Evolutionary conservation across 352 stramenopile species (phyloP).

Genomic region (Blastocystis sp.): DNA sequence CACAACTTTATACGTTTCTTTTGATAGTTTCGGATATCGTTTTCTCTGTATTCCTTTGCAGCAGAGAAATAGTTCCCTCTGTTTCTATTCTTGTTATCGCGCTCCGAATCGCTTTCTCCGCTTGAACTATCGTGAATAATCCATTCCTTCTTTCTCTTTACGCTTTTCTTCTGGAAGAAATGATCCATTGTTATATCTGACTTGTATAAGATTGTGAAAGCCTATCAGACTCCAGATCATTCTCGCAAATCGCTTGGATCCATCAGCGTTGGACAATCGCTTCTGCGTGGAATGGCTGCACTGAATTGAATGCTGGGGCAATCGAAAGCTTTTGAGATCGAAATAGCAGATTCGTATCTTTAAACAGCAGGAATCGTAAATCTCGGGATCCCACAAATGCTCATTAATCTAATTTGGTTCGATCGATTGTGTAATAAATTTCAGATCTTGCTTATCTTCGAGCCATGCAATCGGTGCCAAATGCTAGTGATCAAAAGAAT

Average conservation of each 20-base stretch:
- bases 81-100: not conserved
- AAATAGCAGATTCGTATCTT: too few species aligned
- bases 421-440: not conserved
- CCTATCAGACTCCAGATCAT: too few species aligned
- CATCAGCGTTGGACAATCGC: too few species aligned
- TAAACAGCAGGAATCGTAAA: not conserved
- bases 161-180: conserved; percentile 1
- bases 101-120: not conserved
- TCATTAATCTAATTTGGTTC: not conserved
- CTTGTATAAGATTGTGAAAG: too few species aligned
- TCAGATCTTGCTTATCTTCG: not conserved
- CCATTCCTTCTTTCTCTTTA: not conserved
- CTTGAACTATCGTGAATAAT: not conserved
- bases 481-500: not conserved
- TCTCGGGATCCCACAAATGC: not conserved
- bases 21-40: conserved; percentile 45
- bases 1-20: not conserved
- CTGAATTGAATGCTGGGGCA: too few species aligned
- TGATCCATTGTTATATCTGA: not conserved
- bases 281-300: too few species aligned
- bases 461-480: not conserved
- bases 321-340: too few species aligned
- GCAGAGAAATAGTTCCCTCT: not conserved
- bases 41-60: not conserved
- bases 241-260: too few species aligned